Percentiles rank a stretch among this genome's conserved stretches.
Conservation (phyloP, 345 rosid genomes). For the Pistacia atlantica region DNA sequence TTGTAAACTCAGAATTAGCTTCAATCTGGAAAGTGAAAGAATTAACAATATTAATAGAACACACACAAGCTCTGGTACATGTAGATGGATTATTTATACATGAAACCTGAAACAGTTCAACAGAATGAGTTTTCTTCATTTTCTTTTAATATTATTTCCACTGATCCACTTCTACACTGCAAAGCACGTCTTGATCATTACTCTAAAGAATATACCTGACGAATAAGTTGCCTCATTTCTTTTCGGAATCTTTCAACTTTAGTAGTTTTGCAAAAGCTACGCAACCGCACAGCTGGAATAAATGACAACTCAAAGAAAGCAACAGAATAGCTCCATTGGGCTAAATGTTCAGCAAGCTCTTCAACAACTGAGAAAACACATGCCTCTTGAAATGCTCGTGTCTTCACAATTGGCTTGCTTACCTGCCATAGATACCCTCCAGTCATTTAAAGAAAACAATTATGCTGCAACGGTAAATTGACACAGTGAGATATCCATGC, state of each 20-base stretch:
- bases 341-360: conserved; percentile 87
- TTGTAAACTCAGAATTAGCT: conserved; percentile 61
- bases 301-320: conserved; percentile 88
- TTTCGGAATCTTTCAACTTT: conserved; percentile 86
- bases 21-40: conserved; percentile 51
- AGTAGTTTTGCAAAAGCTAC: conserved; percentile 74
- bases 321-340: conserved; percentile 85
- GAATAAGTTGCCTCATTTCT: conserved; percentile 84
- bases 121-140: not conserved
- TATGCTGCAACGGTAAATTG: not conserved
- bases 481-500: not conserved
- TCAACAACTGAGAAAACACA: conserved; percentile 84
- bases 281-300: conserved; percentile 71
- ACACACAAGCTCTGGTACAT: conserved; percentile 4
- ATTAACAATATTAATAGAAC: conserved; percentile 19
- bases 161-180: conserved; percentile 8
- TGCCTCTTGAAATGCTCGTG: conserved; percentile 92
- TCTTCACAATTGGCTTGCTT: conserved; percentile 79
- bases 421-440: conserved; percentile 44
- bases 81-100: not conserved
- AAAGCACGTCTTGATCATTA: not conserved
- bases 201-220: conserved; percentile 54
- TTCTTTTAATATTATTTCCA: not conserved
- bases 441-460: conserved; percentile 8
- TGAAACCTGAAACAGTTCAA: not conserved